Percentiles rank a stretch among this genome's conserved stretches.
Conservation (phyloP, 2,329 filamentous ascomycete species). For the Neonectria sp. region DNA sequence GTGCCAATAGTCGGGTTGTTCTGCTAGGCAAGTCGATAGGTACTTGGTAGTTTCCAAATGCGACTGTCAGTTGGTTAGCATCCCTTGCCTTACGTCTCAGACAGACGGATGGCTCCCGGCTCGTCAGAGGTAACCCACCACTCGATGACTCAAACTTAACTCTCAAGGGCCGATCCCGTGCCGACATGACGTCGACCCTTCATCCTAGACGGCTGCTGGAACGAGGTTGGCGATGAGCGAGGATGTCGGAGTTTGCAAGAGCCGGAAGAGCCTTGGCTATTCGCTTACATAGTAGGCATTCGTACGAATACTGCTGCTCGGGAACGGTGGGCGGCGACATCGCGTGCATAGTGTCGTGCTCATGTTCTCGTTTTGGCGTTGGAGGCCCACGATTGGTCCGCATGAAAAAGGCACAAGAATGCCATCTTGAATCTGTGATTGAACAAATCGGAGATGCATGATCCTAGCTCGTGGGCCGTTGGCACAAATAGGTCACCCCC, state of each 20-base stretch:
- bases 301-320: slow-evolving; percentile 13
- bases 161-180: slow-evolving; percentile 3
- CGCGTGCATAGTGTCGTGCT: slow-evolving; percentile 31
- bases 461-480: slow-evolving; percentile 43
- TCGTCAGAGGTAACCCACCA: slow-evolving; percentile 13
- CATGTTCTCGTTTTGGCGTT: slow-evolving; percentile 24
- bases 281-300: background rate
- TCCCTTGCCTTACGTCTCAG: slow-evolving; percentile 25
- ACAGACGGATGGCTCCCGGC: slow-evolving; percentile 11
- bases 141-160: slow-evolving; percentile 1
- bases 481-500: slow-evolving; percentile 36
- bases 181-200: slow-evolving; percentile 16
- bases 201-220: slow-evolving; percentile 14
- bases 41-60: slow-evolving; percentile 14
- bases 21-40: slow-evolving; percentile 5
- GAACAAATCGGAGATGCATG: slow-evolving; percentile 46
- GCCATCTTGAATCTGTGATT: slow-evolving; percentile 45
- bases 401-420: slow-evolving; percentile 35
- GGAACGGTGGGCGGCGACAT: slow-evolving; percentile 39
- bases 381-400: slow-evolving; percentile 39
- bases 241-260: slow-evolving; percentile 17
- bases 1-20: slow-evolving; percentile 11
- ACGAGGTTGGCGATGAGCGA: slow-evolving; percentile 17
- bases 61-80: slow-evolving; percentile 22
- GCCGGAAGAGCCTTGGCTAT: slow-evolving; percentile 28